phyloP scores from a whole-genome alignment of 202 grass and related monocot genomes.

The Cymbopogon flexuosus region DNA sequence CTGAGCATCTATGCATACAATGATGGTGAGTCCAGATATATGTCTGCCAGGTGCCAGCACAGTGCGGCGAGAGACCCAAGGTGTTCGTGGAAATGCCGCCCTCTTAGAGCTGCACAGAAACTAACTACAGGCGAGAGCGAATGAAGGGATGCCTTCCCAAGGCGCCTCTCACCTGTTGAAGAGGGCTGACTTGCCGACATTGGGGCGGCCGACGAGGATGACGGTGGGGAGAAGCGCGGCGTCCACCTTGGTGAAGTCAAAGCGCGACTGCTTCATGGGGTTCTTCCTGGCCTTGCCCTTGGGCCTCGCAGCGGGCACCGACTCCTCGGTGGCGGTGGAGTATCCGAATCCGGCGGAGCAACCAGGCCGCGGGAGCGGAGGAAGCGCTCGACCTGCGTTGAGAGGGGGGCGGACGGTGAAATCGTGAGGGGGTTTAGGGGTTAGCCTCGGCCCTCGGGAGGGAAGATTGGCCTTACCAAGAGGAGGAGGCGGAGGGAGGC shows the following conservation, averaged over 20 bases:
- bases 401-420: not conserved
- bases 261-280: conserved; percentile 55
- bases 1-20: not conserved
- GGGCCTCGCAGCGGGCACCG: not conserved
- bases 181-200: conserved; percentile 92
- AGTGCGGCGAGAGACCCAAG: not conserved
- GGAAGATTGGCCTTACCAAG: conserved; percentile 14
- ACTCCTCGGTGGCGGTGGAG: conserved; percentile 10
- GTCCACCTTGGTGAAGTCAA: conserved; percentile 92
- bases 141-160: not conserved
- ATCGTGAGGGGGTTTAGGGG: conserved; percentile 24
- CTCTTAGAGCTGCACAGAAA: not conserved
- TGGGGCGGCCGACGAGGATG: conserved; percentile 83
- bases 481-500: not conserved
- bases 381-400: conserved; percentile 15
- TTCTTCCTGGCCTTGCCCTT: conserved; percentile 54
- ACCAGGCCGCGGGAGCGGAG: conserved; percentile 15
- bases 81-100: conserved; percentile 35
- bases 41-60: not conserved
- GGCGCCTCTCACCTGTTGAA: conserved; percentile 67
- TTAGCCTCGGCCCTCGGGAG: not conserved
- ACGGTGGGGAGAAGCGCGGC: conserved; percentile 71
- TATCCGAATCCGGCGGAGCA: not conserved
- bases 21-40: not conserved
- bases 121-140: not conserved